These are phyloP conservation scores for Dryadomyces quercus-mongolicae DNA, from an alignment of 2,329 filamentous ascomycete species.

Conservation along the genomic window DNA sequence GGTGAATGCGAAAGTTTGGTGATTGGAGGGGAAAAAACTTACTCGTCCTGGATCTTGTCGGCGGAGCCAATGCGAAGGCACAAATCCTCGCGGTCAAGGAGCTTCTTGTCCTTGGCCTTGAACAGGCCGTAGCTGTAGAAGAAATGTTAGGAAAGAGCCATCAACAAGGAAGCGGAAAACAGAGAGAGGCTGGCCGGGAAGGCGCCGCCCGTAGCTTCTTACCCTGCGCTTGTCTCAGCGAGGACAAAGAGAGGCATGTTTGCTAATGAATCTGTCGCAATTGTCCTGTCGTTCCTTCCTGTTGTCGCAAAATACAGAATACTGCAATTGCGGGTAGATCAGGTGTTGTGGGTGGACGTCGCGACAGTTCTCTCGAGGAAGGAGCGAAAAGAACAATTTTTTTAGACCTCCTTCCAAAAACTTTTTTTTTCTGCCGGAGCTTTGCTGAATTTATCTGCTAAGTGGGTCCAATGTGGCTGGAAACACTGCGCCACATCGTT, in stretches of 20 bases:
- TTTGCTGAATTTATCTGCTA: conserved; percentile 1
- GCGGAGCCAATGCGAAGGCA: conserved; percentile 59
- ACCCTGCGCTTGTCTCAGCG: conserved; percentile 79
- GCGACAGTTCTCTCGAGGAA: conserved; percentile 8
- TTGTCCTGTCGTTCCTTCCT: background rate
- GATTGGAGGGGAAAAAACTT: conserved; percentile 26
- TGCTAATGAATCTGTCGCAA: conserved; percentile 12
- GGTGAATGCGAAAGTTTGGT: background rate
- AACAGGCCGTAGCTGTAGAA: conserved; percentile 82
- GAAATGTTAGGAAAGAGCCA: conserved; percentile 21
- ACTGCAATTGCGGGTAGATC: background rate
- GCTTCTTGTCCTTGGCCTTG: conserved; percentile 98
- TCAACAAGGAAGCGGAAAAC: conserved; percentile 1
- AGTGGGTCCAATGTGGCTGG: background rate
- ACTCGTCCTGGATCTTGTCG: conserved; percentile 80
- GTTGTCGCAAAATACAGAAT: background rate
- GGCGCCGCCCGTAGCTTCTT: conserved; percentile 21
- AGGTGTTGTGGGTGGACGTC: background rate
- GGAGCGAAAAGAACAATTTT: conserved; percentile 10
- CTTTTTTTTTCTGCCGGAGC: conserved; percentile 15
- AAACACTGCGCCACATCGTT: background rate
- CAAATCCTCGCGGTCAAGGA: conserved; percentile 78
- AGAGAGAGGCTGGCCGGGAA: background rate
- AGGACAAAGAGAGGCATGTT: conserved; percentile 86
- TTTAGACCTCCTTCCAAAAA: conserved; percentile 11